A percentile compares a stretch with the other conserved stretches of the same genome.
Conservation (phyloP, 345 rosid species). For the Passiflora organensis region DNA sequence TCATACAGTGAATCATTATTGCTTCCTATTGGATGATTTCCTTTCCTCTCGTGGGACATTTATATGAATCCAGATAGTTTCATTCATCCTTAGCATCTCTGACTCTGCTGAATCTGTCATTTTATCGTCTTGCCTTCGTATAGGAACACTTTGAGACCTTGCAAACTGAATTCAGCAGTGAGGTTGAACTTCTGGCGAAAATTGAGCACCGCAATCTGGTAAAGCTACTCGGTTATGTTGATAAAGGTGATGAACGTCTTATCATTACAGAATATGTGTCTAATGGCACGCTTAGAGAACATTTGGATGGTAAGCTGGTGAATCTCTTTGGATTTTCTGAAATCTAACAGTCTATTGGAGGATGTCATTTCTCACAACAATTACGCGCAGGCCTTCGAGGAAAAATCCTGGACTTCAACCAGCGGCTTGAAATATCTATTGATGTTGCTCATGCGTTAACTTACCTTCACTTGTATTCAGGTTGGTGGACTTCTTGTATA, state of each 20-base stretch:
- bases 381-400: constrained; percentile 50
- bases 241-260: constrained; percentile 77
- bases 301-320: constrained; percentile 73
- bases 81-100: background rate
- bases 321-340: no score
- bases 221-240: constrained; percentile 84
- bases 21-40: no score
- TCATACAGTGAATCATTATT: no score
- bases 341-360: no score
- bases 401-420: constrained; percentile 74
- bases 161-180: constrained; percentile 80
- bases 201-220: constrained; percentile 87
- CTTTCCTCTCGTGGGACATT: no score
- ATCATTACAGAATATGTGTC: constrained; percentile 84
- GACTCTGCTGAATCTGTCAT: constrained; percentile 4
- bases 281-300: constrained; percentile 93
- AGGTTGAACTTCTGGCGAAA: constrained; percentile 87
- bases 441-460: constrained; percentile 96
- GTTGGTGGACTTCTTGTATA: constrained; percentile 26
- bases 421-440: constrained; percentile 84
- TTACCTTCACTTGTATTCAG: constrained; percentile 87
- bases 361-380: background rate
- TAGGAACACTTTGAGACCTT: constrained; percentile 72
- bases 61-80: background rate
- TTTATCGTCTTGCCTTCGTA: constrained; percentile 1